These are phyloP conservation scores for Maudiozyma pseudohumilis DNA, from an alignment of 805 yeast genomes.

Conservation along the genomic window DNA sequence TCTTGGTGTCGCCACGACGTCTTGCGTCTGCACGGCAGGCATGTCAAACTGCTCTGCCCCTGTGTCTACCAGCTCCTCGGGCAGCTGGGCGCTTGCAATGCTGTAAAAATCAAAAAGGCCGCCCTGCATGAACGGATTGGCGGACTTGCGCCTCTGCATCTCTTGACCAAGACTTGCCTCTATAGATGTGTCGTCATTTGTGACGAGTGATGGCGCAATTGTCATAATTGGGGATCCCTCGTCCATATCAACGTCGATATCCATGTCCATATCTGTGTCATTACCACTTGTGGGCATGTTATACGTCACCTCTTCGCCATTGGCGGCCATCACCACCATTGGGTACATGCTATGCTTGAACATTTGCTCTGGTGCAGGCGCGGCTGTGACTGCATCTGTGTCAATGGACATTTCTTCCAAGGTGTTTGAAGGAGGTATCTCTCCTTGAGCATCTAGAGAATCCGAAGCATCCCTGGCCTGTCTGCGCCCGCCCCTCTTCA, in stretches of 20 bases:
- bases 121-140: slow-evolving; percentile 1
- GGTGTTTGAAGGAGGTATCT: too few species aligned
- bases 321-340: not conserved
- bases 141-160: not conserved
- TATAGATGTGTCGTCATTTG: not conserved
- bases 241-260: too few species aligned
- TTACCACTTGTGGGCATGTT: too few species aligned
- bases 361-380: not conserved
- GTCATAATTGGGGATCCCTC: slow-evolving; percentile 2
- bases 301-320: too few species aligned
- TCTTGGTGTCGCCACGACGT: not conserved
- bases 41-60: not conserved
- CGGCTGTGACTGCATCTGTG: not conserved
- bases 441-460: too few species aligned
- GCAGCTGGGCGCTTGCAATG: not conserved
- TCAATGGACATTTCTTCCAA: not conserved
- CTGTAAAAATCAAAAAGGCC: not conserved
- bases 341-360: not conserved
- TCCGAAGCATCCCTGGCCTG: too few species aligned
- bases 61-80: not conserved
- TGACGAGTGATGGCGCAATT: slow-evolving; percentile 1
- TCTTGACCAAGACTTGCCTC: not conserved
- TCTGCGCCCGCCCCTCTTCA: slow-evolving; percentile 1
- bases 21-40: too few species aligned
- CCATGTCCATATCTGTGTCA: too few species aligned